Percentiles rank a stretch among this genome's conserved stretches.
Conservation (phyloP, 805 yeast species). For the Saccharomyces cerevisiae region DNA sequence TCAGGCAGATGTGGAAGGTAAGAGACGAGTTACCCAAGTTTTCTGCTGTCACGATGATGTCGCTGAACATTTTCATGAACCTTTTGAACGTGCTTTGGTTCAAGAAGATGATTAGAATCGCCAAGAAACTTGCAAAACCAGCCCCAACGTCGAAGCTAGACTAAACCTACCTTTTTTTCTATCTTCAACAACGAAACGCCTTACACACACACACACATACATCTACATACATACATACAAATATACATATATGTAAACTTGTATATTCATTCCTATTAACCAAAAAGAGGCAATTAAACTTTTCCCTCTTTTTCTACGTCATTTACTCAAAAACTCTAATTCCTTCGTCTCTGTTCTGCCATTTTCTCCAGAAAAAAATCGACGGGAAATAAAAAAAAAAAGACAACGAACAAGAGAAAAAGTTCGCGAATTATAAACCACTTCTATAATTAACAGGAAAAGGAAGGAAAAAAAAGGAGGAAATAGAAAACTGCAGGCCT, state of each 20-base stretch:
- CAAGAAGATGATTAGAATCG: slow-evolving; percentile 70
- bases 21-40: slow-evolving; percentile 39
- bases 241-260: neutral
- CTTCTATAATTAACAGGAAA: neutral
- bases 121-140: slow-evolving; percentile 41
- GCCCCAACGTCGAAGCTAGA: too few relatives aligned
- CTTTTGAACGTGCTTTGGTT: slow-evolving; percentile 79
- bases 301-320: neutral
- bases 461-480: slow-evolving; percentile 6
- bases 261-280: neutral
- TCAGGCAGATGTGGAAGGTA: slow-evolving; percentile 39
- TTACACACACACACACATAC: neutral
- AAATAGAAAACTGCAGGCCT: slow-evolving; percentile 2
- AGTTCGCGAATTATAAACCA: slow-evolving; percentile 19
- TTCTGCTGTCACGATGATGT: slow-evolving; percentile 43
- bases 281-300: neutral
- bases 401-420: neutral
- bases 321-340: neutral
- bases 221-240: too few relatives aligned
- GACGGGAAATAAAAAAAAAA: neutral
- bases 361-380: neutral
- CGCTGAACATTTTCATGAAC: slow-evolving; percentile 56
- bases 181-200: neutral
- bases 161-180: too few relatives aligned
- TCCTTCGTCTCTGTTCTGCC: neutral